A percentile compares a stretch with the other conserved stretches of the same genome.
phyloP scores from a whole-genome alignment of 352 stramenopile species.

The Globisporangium nagaii region DNA sequence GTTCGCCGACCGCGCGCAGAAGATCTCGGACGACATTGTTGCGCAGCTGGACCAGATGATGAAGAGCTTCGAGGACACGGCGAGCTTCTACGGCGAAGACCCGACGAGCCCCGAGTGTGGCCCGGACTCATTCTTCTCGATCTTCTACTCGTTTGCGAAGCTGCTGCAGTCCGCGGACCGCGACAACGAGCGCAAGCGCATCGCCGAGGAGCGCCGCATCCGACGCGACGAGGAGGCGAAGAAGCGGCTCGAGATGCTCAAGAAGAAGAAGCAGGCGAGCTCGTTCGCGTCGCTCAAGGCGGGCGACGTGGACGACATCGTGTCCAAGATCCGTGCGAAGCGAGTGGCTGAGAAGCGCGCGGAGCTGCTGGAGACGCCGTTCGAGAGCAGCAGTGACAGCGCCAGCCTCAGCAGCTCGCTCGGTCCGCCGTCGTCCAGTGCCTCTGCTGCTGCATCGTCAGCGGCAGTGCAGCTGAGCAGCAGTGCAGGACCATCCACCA shows the following conservation, averaged over 20 bases:
- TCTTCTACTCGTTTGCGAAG: conserved; percentile 84
- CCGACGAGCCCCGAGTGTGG: conserved; percentile 59
- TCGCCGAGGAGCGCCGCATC: conserved; percentile 69
- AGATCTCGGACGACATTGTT: conserved; percentile 52
- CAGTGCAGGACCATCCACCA: not conserved
- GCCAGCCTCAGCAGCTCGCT: not conserved
- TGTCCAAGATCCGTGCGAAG: conserved; percentile 80
- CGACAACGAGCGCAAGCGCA: conserved; percentile 82
- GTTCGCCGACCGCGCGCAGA: conserved; percentile 63
- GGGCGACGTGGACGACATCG: conserved; percentile 77
- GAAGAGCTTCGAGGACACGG: conserved; percentile 61
- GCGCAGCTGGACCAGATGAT: conserved; percentile 54
- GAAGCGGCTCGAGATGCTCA: conserved; percentile 74
- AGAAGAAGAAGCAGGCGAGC: conserved; percentile 73
- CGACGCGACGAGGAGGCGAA: conserved; percentile 75
- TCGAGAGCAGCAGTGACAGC: not conserved
- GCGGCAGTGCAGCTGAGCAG: not conserved
- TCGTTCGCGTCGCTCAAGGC: conserved; percentile 69
- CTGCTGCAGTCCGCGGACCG: conserved; percentile 72
- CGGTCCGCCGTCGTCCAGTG: not conserved
- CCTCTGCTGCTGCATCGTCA: not conserved
- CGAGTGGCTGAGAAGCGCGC: conserved; percentile 69
- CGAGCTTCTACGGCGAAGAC: conserved; percentile 72
- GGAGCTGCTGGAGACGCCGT: conserved; percentile 38
- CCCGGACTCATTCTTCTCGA: conserved; percentile 78